A percentile compares a stretch with the other conserved stretches of the same genome.
These are phyloP conservation scores for Talaromyces sp. DNA, from an alignment of 2,329 filamentous ascomycete genomes.

Conservation along the genomic window DNA sequence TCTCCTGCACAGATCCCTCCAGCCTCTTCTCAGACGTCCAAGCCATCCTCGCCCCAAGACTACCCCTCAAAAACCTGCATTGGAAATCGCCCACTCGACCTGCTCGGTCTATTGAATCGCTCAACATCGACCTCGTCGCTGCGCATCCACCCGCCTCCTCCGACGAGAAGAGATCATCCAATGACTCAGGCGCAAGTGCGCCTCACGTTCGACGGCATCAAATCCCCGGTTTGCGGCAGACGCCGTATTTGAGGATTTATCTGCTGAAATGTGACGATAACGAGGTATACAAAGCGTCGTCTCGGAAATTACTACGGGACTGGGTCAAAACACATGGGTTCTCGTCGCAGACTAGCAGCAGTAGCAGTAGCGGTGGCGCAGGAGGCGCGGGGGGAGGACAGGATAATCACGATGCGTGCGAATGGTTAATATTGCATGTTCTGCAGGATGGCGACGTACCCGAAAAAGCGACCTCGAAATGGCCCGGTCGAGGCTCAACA, in stretches of 20 bases:
- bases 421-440: slow-evolving; percentile 93
- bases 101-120: slow-evolving; percentile 85
- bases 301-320: slow-evolving; percentile 76
- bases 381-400: slow-evolving; percentile 62
- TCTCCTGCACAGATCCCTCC: slow-evolving; percentile 95
- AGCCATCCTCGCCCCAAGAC: slow-evolving; percentile 70
- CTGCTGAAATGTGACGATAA: slow-evolving; percentile 93
- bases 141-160: slow-evolving; percentile 45
- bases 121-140: slow-evolving; percentile 84
- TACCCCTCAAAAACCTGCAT: slow-evolving; percentile 87
- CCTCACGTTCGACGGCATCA: slow-evolving; percentile 71
- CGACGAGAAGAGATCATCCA: slow-evolving; percentile 36
- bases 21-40: slow-evolving; percentile 81
- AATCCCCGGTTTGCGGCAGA: slow-evolving; percentile 88
- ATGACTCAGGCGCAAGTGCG: slow-evolving; percentile 29
- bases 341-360: slow-evolving; percentile 46
- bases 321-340: slow-evolving; percentile 82
- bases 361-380: background rate
- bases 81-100: slow-evolving; percentile 95
- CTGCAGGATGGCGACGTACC: slow-evolving; percentile 72
- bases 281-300: slow-evolving; percentile 81
- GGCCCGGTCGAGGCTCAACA: slow-evolving; percentile 72
- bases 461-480: slow-evolving; percentile 70
- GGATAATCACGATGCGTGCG: slow-evolving; percentile 93
- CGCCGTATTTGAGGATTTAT: slow-evolving; percentile 88